phyloP scores from a whole-genome alignment of 2,329 filamentous ascomycete species.

The Endocalyx cinctus region DNA sequence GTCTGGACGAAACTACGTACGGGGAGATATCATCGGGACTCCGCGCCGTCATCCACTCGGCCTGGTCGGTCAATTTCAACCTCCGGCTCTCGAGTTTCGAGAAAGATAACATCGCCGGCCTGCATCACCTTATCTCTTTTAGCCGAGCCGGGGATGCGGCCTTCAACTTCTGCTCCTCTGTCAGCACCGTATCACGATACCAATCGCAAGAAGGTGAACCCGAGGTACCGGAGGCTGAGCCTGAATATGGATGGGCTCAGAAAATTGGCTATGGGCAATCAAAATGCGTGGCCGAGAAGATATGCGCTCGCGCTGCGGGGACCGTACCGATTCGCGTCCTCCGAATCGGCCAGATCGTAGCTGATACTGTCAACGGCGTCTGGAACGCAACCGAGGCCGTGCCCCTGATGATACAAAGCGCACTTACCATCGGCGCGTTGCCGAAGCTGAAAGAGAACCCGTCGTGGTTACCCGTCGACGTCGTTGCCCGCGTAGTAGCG shows the following conservation, averaged over 20 bases:
- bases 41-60: slow-evolving; percentile 39
- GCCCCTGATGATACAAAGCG: slow-evolving; percentile 45
- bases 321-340: slow-evolving; percentile 32
- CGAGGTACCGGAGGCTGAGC: slow-evolving; percentile 31
- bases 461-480: slow-evolving; percentile 43
- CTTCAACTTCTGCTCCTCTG: slow-evolving; percentile 49
- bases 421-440: slow-evolving; percentile 37
- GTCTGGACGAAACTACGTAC: slow-evolving; percentile 27
- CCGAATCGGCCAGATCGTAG: slow-evolving; percentile 47
- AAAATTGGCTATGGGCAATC: slow-evolving; percentile 39
- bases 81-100: slow-evolving; percentile 47
- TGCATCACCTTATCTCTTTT: slow-evolving; percentile 37
- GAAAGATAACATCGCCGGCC: slow-evolving; percentile 38
- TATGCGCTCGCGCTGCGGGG: slow-evolving; percentile 31
- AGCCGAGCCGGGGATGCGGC: slow-evolving; percentile 15
- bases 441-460: slow-evolving; percentile 40
- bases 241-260: slow-evolving; percentile 33
- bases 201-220: no score
- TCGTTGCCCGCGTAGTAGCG: slow-evolving; percentile 35
- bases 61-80: slow-evolving; percentile 51
- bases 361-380: slow-evolving; percentile 39
- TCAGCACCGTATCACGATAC: slow-evolving; percentile 36
- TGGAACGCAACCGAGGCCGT: slow-evolving; percentile 51
- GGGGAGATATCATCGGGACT: slow-evolving; percentile 26
- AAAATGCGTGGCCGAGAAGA: slow-evolving; percentile 34